Conservation (phyloP, 352 stramenopile genomes). For the Globisporangium spiculum region DNA sequence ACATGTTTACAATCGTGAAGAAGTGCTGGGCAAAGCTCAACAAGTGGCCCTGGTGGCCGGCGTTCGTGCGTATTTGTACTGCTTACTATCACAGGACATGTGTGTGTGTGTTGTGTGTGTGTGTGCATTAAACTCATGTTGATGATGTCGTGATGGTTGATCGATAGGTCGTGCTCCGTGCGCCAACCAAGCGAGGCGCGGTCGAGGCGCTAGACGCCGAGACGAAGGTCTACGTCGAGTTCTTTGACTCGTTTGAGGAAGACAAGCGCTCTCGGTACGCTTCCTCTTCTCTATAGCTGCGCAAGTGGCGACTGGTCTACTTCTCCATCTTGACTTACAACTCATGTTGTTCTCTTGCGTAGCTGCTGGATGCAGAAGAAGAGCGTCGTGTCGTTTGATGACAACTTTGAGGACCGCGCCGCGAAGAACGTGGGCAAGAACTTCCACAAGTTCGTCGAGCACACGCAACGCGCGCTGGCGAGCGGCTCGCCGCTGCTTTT, state of each 20-base stretch:
- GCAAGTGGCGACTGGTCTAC: not conserved
- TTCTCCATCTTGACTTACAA: not conserved
- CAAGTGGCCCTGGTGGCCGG: conserved; percentile 84
- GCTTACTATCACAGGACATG: not conserved
- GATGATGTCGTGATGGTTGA: not conserved
- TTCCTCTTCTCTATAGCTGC: not conserved
- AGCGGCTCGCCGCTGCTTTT: conserved; percentile 69
- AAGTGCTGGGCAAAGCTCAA: conserved; percentile 86
- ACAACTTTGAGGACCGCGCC: conserved; percentile 72
- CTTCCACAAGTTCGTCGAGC: conserved; percentile 68
- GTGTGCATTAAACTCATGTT: not conserved
- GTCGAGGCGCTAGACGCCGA: conserved; percentile 56
- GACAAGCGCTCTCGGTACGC: conserved; percentile 55
- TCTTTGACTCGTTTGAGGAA: conserved; percentile 77
- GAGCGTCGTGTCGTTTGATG: conserved; percentile 65
- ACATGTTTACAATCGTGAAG: conserved; percentile 82
- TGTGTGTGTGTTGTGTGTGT: not conserved
- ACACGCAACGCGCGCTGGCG: conserved; percentile 68
- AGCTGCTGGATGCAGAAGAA: conserved; percentile 85
- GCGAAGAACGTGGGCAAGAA: conserved; percentile 81
- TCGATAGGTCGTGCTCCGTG: conserved; percentile 59
- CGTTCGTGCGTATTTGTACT: conserved; percentile 42
- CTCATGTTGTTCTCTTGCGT: not conserved
- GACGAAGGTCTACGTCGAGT: conserved; percentile 81
- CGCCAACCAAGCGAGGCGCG: conserved; percentile 51